Base-by-base conservation (phyloP, 2,329 filamentous ascomycete genomes). In the Diaporthe eres region DNA sequence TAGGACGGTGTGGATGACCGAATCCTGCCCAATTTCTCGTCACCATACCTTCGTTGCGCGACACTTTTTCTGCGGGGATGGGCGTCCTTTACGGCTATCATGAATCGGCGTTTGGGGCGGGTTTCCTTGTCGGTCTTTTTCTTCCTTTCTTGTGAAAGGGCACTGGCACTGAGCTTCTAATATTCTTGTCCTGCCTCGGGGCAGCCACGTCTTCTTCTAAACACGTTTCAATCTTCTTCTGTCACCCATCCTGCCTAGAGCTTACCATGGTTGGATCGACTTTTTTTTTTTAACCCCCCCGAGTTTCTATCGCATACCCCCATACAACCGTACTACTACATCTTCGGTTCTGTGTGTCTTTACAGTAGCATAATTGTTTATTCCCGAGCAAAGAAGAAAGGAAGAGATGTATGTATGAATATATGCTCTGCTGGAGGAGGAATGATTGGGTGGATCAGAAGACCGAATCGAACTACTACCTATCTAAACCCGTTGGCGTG, bases 1-100 rank as follows among this genome's bases (percentile, higher is more conserved):
- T 76, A 60, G 72, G 89, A 90, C 77, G 88, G 89, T 76, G 78
- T 77, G 72, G 58, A 75, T 49, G 60, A 57, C 68, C 71, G 44
- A 55, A 37, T 19, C 22, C 9, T 61, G 13, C 60, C 15, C 28
- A 55, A 34, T 49, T 17, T 44, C 47, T 44, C 28, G 10, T 51
- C 47, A 47, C n/a, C 47, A 37, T 44, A 22, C 34, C 65, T n/a
- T n/a, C 47, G 42, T 39, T 65, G 31, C 42, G 13, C 60, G 44
- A 34, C 31, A 61, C 37, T n/a, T 34, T 8, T 22, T 31, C 31
- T 25, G 10, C 28, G 28, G 7, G 28, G 51, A 57, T 39, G 39
- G 57, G 61, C 67, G 51, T 53, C 61, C 47, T 65, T 63, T 47
- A 75, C 28, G 70, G 74, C 71, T 73, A 55, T 75, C 73, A 77